These are phyloP conservation scores for Lentinula guzmanii DNA, from an alignment of 768 basidiomycete species.

Conservation along the genomic window DNA sequence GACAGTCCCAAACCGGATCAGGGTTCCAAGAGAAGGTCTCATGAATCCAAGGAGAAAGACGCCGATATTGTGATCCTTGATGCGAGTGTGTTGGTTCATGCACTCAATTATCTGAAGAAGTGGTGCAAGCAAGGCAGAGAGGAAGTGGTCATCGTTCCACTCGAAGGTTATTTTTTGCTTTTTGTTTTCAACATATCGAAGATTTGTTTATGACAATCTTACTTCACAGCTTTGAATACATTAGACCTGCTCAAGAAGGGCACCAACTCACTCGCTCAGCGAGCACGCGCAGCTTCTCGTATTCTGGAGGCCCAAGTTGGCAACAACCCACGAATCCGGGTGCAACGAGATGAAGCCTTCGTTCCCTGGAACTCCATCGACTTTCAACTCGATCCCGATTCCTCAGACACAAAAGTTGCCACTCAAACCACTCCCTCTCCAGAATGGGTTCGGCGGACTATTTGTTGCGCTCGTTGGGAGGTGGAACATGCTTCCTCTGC, in stretches of 20 bases:
- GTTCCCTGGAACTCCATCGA: slow-evolving; percentile 73
- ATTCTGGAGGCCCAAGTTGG: slow-evolving; percentile 87
- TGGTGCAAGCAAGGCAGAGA: slow-evolving; percentile 75
- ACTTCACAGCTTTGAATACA: slow-evolving; percentile 70
- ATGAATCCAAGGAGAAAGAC: slow-evolving; percentile 40
- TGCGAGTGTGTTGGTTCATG: slow-evolving; percentile 77
- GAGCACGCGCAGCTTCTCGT: slow-evolving; percentile 82
- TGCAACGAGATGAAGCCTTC: slow-evolving; percentile 79
- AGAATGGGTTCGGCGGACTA: slow-evolving; percentile 81
- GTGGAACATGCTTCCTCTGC: slow-evolving; percentile 38
- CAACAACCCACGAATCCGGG: slow-evolving; percentile 71
- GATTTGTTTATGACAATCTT: neutral
- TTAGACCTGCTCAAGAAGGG: slow-evolving; percentile 93
- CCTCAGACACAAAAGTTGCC: slow-evolving; percentile 15
- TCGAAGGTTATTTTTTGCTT: slow-evolving; percentile 62
- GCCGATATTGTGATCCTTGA: slow-evolving; percentile 76
- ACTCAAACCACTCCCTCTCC: slow-evolving; percentile 39
- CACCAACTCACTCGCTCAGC: slow-evolving; percentile 66
- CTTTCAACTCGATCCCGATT: slow-evolving; percentile 34
- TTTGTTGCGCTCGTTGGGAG: slow-evolving; percentile 81
- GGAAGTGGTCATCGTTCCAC: slow-evolving; percentile 77
- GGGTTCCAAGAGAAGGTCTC: slow-evolving; percentile 21
- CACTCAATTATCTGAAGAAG: slow-evolving; percentile 70
- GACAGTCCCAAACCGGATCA: slow-evolving; percentile 10
- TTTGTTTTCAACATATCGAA: neutral